Percentiles rank a stretch among this genome's conserved stretches.
These are phyloP conservation scores for Groenewaldozyma sp. DNA, from an alignment of 1,139 yeast species.

Conservation along the genomic window DNA sequence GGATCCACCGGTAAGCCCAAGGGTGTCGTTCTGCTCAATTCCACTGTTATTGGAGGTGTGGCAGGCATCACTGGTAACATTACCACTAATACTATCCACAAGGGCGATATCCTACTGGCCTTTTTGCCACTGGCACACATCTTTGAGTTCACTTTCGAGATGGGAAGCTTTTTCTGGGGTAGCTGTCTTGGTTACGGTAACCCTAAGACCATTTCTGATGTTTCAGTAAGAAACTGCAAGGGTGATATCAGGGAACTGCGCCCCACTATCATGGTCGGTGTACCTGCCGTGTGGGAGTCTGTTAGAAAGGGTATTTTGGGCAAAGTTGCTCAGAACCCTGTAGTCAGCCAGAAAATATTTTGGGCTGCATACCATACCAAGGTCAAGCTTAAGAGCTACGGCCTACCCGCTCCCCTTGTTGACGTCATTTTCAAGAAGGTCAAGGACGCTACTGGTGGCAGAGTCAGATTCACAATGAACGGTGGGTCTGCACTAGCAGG, in stretches of 20 bases:
- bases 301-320: constrained; percentile 85
- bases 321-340: constrained; percentile 61
- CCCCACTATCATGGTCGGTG: constrained; percentile 96
- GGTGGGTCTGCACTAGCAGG: constrained; percentile 91
- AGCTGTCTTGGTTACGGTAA: constrained; percentile 81
- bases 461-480: constrained; percentile 59
- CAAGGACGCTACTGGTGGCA: constrained; percentile 93
- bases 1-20: constrained; percentile 98
- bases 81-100: constrained; percentile 41
- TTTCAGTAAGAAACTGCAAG: constrained; percentile 70
- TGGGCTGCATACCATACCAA: constrained; percentile 86
- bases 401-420: constrained; percentile 61
- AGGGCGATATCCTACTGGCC: constrained; percentile 65
- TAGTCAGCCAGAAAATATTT: constrained; percentile 66
- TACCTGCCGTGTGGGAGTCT: constrained; percentile 97
- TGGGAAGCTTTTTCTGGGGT: constrained; percentile 81
- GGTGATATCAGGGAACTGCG: constrained; percentile 82
- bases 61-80: constrained; percentile 73
- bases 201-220: constrained; percentile 83
- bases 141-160: constrained; percentile 84
- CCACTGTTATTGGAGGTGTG: constrained; percentile 70
- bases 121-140: constrained; percentile 95
- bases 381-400: constrained; percentile 46
- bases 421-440: constrained; percentile 78
- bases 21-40: constrained; percentile 83